Evolutionary conservation across 2,329 filamentous ascomycete species (phyloP).

Genomic region (Teratosphaeria nubilosa): DNA sequence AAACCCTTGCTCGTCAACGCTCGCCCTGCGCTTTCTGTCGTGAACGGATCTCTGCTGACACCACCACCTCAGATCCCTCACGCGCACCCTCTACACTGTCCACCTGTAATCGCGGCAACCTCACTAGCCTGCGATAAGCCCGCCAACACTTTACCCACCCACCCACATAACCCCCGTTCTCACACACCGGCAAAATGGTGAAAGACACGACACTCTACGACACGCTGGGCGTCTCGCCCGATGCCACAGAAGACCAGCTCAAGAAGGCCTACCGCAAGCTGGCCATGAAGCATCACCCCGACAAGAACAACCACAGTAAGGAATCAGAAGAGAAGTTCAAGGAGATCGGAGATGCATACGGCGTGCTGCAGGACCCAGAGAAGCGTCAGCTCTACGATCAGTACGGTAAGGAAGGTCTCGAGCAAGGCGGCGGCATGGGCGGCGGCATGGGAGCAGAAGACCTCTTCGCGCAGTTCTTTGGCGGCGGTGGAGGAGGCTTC

Average conservation of each 20-base stretch:
- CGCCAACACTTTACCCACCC: neutral
- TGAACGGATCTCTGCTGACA: neutral
- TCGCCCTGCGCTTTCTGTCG: neutral
- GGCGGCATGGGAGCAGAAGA: constrained; percentile 91
- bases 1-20: neutral
- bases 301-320: constrained; percentile 94
- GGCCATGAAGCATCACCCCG: constrained; percentile 77
- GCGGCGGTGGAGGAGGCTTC: constrained; percentile 57
- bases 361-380: constrained; percentile 82
- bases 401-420: constrained; percentile 93
- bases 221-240: constrained; percentile 64
- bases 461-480: constrained; percentile 94
- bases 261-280: constrained; percentile 84
- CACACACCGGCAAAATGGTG: constrained; percentile 45
- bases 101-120: neutral
- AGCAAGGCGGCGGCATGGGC: constrained; percentile 62
- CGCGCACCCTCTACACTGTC: neutral
- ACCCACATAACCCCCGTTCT: neutral
- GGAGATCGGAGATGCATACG: constrained; percentile 90
- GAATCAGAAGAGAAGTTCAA: constrained; percentile 97
- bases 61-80: neutral
- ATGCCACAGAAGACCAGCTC: constrained; percentile 72
- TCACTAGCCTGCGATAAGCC: neutral
- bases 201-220: constrained; percentile 76
- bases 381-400: constrained; percentile 92